A percentile compares a stretch with the other conserved stretches of the same genome.
These are phyloP conservation scores for Rhizomucor miehei DNA, from an alignment of 371 early-diverging fungal genomes.

Conservation along the genomic window DNA sequence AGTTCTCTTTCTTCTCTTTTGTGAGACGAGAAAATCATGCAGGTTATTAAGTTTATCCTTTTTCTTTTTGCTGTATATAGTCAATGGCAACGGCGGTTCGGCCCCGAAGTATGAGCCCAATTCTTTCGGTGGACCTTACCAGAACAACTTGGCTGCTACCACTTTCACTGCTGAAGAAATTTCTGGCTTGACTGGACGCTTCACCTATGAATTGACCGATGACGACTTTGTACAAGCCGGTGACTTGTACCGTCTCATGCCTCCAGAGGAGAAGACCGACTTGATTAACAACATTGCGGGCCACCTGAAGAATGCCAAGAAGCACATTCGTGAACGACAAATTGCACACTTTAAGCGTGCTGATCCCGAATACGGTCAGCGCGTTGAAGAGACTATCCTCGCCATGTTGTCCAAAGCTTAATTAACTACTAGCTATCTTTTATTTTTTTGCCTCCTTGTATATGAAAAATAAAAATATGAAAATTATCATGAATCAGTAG, in stretches of 20 bases:
- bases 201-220: constrained; percentile 54
- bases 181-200: constrained; percentile 59
- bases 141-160: constrained; percentile 46
- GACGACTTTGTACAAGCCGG: constrained; percentile 77
- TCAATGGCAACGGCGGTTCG: constrained; percentile 66
- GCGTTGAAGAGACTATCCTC: constrained; percentile 49
- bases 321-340: constrained; percentile 73
- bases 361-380: constrained; percentile 70
- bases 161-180: constrained; percentile 42
- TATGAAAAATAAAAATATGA: neutral
- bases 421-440: neutral
- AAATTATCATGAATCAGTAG: neutral
- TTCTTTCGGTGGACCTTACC: constrained; percentile 56
- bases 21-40: neutral
- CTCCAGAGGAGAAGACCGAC: constrained; percentile 63
- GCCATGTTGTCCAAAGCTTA: constrained; percentile 14
- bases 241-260: constrained; percentile 65
- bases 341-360: constrained; percentile 73
- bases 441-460: neutral
- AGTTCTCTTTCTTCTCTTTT: neutral
- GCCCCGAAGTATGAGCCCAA: constrained; percentile 81
- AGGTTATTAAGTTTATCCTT: neutral
- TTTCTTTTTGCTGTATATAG: constrained; percentile 15
- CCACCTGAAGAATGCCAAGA: constrained; percentile 68
- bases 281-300: constrained; percentile 72